Conservation (phyloP, 2,329 filamentous ascomycete genomes). For the Lasiodiplodia hormozganensis region DNA sequence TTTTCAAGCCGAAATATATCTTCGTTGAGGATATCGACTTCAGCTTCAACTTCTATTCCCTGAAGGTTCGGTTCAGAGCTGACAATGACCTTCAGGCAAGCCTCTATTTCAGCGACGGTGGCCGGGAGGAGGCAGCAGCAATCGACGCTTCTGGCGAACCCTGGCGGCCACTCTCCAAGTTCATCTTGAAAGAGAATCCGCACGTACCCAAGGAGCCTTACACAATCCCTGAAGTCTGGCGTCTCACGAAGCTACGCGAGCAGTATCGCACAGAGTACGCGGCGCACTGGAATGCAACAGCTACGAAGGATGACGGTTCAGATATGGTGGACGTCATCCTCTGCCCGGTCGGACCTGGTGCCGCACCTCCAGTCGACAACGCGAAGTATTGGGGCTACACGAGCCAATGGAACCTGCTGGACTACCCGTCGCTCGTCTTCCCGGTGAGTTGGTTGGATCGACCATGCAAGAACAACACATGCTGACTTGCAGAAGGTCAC, state of each 20-base stretch:
- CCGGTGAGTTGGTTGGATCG: constrained; percentile 51
- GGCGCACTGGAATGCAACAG: constrained; percentile 54
- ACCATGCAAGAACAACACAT: constrained; percentile 1
- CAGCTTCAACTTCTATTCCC: neutral
- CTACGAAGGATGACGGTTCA: constrained; percentile 34
- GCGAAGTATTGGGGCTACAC: constrained; percentile 71
- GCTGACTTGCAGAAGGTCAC: constrained; percentile 32
- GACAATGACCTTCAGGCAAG: constrained; percentile 5
- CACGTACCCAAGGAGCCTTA: constrained; percentile 41
- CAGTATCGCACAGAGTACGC: constrained; percentile 55
- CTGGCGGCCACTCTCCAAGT: constrained; percentile 63
- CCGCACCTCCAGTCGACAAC: constrained; percentile 61
- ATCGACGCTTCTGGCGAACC: constrained; percentile 65
- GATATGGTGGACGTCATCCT: constrained; percentile 66
- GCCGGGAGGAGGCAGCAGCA: constrained; percentile 57
- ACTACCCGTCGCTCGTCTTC: constrained; percentile 69
- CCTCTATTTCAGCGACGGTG: constrained; percentile 67
- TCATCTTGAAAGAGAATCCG: constrained; percentile 64
- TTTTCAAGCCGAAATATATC: neutral
- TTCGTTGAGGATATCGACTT: neutral
- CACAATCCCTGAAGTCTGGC: constrained; percentile 51
- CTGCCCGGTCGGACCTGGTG: constrained; percentile 64
- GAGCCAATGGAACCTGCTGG: constrained; percentile 71
- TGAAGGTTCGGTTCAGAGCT: neutral
- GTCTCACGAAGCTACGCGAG: constrained; percentile 51